Evolutionary conservation across 805 yeast genomes (phyloP).

Genomic region (Yamadazyma laniorum): DNA sequence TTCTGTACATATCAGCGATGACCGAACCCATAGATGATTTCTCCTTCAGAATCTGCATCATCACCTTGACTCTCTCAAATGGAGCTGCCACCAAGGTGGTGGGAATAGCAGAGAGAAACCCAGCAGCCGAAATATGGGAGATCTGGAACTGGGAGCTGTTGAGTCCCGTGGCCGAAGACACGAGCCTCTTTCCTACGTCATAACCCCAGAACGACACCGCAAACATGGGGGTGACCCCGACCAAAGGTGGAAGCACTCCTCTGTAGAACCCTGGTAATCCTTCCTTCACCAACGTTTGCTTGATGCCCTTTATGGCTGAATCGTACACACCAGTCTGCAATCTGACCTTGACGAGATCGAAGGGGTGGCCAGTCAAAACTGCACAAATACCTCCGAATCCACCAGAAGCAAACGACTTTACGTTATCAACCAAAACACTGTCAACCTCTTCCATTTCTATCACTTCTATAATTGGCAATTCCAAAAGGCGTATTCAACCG

Average conservation of each 20-base stretch:
- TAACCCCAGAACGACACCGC: constrained; percentile 99
- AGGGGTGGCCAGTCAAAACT: constrained; percentile 94
- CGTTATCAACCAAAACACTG: constrained; percentile 63
- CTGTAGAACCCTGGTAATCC: constrained; percentile 83
- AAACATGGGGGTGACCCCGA: constrained; percentile 99
- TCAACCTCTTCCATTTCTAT: constrained; percentile 42
- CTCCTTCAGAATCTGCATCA: constrained; percentile 75
- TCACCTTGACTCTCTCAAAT: constrained; percentile 91
- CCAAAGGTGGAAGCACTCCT: constrained; percentile 90
- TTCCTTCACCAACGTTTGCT: constrained; percentile 64
- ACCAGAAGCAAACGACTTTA: constrained; percentile 86
- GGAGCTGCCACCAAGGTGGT: constrained; percentile 98
- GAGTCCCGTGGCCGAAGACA: constrained; percentile 43
- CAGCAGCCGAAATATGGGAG: constrained; percentile 81
- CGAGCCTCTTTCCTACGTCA: constrained; percentile 83
- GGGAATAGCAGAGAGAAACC: constrained; percentile 91
- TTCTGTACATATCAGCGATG: constrained; percentile 62
- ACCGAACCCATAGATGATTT: constrained; percentile 55
- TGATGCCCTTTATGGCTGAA: constrained; percentile 66
- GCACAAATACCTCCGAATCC: constrained; percentile 98
- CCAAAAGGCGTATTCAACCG: too few relatives aligned
- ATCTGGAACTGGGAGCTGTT: constrained; percentile 50
- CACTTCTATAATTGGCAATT: not conserved
- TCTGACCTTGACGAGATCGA: constrained; percentile 88
- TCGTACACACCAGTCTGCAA: constrained; percentile 78